phyloP scores from a whole-genome alignment of 192 early-diverging fungal genomes.

The Rhizoclosmatium globosum region DNA sequence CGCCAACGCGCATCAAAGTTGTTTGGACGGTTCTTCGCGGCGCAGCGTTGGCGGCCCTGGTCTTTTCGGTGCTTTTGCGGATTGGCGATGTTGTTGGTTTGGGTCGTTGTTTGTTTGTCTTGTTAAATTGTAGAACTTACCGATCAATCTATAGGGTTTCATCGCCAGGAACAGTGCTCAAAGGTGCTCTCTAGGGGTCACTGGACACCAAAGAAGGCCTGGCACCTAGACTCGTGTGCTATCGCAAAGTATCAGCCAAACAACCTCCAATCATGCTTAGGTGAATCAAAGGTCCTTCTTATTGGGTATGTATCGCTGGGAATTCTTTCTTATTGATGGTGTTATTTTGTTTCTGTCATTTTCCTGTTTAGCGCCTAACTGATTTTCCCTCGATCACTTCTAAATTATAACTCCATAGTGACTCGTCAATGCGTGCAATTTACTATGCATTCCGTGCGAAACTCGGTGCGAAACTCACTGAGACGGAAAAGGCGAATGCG shows the following conservation, averaged over 20 bases:
- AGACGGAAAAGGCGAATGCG: constrained; percentile 43
- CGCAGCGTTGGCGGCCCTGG: background rate
- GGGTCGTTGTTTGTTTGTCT: background rate
- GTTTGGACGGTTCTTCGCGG: constrained; percentile 7
- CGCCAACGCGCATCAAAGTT: background rate
- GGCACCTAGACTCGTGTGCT: constrained; percentile 13
- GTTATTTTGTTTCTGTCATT: too few relatives aligned
- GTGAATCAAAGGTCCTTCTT: constrained; percentile 20
- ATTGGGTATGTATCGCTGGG: background rate
- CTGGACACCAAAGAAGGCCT: constrained; percentile 17
- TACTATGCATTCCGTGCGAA: constrained; percentile 63
- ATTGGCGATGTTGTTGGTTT: background rate
- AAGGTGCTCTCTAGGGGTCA: background rate
- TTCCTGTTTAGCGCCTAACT: background rate
- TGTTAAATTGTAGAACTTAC: background rate
- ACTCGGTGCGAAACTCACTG: constrained; percentile 51
- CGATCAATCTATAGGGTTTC: background rate
- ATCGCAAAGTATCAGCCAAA: constrained; percentile 47
- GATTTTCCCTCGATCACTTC: background rate
- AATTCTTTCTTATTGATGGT: background rate
- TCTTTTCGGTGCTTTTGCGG: constrained; percentile 2
- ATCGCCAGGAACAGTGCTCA: background rate
- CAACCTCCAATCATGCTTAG: constrained; percentile 58
- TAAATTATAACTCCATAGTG: constrained; percentile 48
- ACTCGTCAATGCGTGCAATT: constrained; percentile 71